Evolutionary conservation across 495 filamentous ascomycete genomes (phyloP), one percentile per base, ranked within the genome.

Genomic region (Pseudoneurospora amorphoporcata): DNA sequence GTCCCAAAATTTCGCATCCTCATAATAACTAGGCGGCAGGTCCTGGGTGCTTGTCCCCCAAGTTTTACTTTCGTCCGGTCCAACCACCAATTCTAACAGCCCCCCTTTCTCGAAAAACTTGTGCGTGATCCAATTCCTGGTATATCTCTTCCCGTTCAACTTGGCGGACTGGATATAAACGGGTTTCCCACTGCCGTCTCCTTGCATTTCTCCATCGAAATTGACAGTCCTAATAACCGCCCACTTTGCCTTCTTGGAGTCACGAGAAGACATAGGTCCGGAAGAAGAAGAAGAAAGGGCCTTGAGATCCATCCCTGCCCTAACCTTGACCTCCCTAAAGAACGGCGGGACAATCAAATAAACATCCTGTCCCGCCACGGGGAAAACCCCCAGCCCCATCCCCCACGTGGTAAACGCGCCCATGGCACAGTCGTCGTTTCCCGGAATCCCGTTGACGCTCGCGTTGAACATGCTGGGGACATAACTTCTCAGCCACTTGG

Each of bases 381-480:
- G 92, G 78, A 90, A 94, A 2, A 93, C 84, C 0, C 92, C 92
- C 79, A 92, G 87, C 0, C 53, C 53, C 85, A 91, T 90, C 42
- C 86, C 87, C 42, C 92, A 87, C 0, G 88, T 88, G 5, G 86
- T 83, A 73, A 92, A 93, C 3, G 90, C 88, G 9, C 90, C 92
- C 90, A 92, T 92, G 19, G 91, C 90, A 69, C 88, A 89, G 79
- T 93, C 91, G 72, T 93, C 91, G 78, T 93, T 93, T 0, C 91
- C 91, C 3, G 91, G 90, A 40, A 94, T 88, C 4, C 91, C 91
- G 70, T 83, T 83, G 8, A 86, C 75, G 3, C 85, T 87, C 4
- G 85, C 85, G 78, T 91, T 89, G 81, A 92, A 93, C 70, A 86
- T 86, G 0, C 83, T 82, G 0, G 91, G 90, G 73, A 94, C 90